phyloP scores from a whole-genome alignment of 805 yeast genomes.

The Zygosaccharomyces bisporus region DNA sequence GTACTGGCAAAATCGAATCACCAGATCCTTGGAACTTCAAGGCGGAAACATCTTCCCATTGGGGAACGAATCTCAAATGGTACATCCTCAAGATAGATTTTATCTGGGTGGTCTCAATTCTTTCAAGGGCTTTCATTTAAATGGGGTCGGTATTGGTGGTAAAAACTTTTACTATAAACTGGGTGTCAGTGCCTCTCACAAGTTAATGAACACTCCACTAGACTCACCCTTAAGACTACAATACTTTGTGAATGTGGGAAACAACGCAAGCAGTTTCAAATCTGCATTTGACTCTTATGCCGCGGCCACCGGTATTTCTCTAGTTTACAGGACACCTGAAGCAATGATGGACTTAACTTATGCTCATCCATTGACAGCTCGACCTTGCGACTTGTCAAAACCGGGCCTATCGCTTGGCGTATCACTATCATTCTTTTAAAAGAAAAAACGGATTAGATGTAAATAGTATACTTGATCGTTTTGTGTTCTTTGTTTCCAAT shows the following conservation, averaged over 20 bases:
- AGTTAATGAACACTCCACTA: constrained; percentile 47
- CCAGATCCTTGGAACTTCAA: constrained; percentile 45
- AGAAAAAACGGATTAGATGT: background rate
- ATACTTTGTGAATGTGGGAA: constrained; percentile 57
- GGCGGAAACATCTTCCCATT: constrained; percentile 50
- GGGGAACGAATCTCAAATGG: constrained; percentile 23
- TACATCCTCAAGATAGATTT: constrained; percentile 68
- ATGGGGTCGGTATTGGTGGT: constrained; percentile 58
- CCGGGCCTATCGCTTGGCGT: constrained; percentile 57
- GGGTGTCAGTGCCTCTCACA: constrained; percentile 49
- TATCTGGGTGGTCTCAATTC: constrained; percentile 65
- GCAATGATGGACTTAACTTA: constrained; percentile 55
- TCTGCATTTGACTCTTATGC: constrained; percentile 32
- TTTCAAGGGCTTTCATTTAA: constrained; percentile 60
- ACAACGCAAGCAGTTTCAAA: constrained; percentile 29
- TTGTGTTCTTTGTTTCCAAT: background rate
- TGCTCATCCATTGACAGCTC: constrained; percentile 49
- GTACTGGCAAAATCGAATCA: constrained; percentile 42
- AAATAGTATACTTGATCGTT: constrained; percentile 3
- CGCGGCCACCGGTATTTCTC: constrained; percentile 48
- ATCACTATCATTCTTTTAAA: constrained; percentile 44
- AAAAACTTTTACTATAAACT: constrained; percentile 51
- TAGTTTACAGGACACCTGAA: constrained; percentile 48
- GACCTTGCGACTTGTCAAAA: constrained; percentile 43
- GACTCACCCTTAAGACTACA: constrained; percentile 56